Evolutionary conservation across 805 yeast genomes (phyloP), one percentile per base, ranked within the genome.

Genomic region (Lipomyces mesembrius): DNA sequence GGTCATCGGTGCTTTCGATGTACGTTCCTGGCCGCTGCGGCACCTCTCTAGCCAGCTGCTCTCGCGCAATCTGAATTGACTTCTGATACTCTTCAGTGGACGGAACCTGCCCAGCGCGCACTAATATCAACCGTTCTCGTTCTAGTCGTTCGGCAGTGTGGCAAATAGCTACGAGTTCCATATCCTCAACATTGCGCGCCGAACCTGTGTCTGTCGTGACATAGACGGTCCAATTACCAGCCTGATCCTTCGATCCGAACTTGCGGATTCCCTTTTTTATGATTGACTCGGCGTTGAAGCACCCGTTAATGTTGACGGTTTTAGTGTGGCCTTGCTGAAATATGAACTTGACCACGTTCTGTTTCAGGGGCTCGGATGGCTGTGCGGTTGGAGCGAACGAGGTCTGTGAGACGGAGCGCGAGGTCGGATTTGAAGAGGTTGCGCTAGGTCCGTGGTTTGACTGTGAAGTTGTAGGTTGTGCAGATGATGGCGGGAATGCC

Each of bases 121-220:
- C 89, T 43, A 92, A 79, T 60, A 92, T 85, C 74, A 86, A 81
- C 61, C 97, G 79, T 73, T 86, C 85, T 71, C 89, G 89, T 73
- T 90, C 96, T 2, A 83, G 75, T 34, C 92, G 80, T 62, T 88
- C 91, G 1, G 85, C 83, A 0, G 95, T 88, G 74, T 89, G 93
- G 74, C 96, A 90, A 8, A 91, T 86, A 0, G 96, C 87, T 2
- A 91, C 92, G 37, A 92, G 82, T 74, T 91, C 97, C 12, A 88
- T 90, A 73, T 90, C 96, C 73, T 84, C 88, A 63, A 92, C 79
- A 34, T 85, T 83, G 84, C 61, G 81, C 62, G 63, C 77, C 22
- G 79, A 75, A 64, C 84, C 85, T 1, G 85, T 83, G 27, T 88
- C 82, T 74, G 88, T 89, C 0, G 89, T 83, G 66, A 87, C 90